Evolutionary conservation across 257 asterid species (phyloP).

Genomic region (Solanum pimpinellifolium): DNA sequence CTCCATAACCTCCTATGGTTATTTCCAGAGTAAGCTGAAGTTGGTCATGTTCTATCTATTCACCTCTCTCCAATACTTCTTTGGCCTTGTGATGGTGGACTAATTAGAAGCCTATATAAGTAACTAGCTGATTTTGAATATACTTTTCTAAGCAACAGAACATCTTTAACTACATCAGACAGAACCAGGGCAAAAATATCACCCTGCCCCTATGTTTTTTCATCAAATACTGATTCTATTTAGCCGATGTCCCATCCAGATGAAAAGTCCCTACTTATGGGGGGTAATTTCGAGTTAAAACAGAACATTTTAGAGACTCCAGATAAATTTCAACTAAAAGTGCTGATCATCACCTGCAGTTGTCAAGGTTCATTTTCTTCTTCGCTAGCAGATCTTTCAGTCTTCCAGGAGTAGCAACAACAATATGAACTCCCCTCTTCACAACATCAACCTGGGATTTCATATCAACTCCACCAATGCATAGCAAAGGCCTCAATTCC

Average conservation of each 20-base stretch:
- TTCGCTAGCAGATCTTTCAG: constrained; percentile 82
- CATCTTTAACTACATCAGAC: background rate
- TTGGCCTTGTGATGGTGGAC: background rate
- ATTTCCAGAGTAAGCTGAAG: background rate
- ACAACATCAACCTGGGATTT: constrained; percentile 76
- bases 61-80: background rate
- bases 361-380: constrained; percentile 76
- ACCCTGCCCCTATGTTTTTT: background rate
- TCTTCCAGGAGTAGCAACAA: constrained; percentile 91
- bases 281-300: background rate
- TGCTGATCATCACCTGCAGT: constrained; percentile 40
- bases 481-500: constrained; percentile 70
- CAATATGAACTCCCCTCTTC: constrained; percentile 77
- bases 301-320: background rate
- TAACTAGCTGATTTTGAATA: background rate
- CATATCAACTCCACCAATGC: constrained; percentile 90
- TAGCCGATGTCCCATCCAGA: background rate
- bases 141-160: background rate
- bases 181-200: background rate
- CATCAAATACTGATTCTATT: background rate
- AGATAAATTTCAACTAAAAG: background rate
- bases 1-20: background rate
- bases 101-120: background rate
- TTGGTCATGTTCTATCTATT: background rate
- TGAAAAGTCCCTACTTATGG: background rate